Percentiles rank a stretch among this genome's conserved stretches.
Evolutionary conservation across 805 yeast genomes (phyloP).

Genomic region (Vanderwaltozyma polyspora): DNA sequence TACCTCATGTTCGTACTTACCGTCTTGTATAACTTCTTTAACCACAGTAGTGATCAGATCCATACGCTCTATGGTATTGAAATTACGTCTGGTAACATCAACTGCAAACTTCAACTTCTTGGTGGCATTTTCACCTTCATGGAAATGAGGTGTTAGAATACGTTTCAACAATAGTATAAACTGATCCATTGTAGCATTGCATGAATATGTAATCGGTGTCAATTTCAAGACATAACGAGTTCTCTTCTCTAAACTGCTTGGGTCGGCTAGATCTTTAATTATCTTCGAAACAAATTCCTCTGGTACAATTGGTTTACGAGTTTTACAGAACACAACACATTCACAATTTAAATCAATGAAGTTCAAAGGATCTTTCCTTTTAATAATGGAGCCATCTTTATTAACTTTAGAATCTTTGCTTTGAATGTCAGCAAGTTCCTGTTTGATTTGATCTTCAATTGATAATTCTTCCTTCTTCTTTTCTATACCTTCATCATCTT

Average conservation of each 20-base stretch:
- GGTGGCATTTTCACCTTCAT: slow-evolving; percentile 30
- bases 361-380: slow-evolving; percentile 37
- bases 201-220: slow-evolving; percentile 69
- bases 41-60: slow-evolving; percentile 70
- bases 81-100: slow-evolving; percentile 67
- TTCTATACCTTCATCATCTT: slow-evolving; percentile 12
- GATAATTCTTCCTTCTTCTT: slow-evolving; percentile 36
- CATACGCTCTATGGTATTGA: slow-evolving; percentile 57
- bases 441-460: slow-evolving; percentile 65
- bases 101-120: slow-evolving; percentile 55
- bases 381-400: slow-evolving; percentile 6
- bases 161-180: slow-evolving; percentile 45
- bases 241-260: slow-evolving; percentile 35
- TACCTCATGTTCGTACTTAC: slow-evolving; percentile 52
- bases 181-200: slow-evolving; percentile 61
- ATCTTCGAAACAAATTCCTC: slow-evolving; percentile 54
- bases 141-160: slow-evolving; percentile 63
- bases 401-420: slow-evolving; percentile 26
- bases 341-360: slow-evolving; percentile 65
- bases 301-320: slow-evolving; percentile 70
- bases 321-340: slow-evolving; percentile 76
- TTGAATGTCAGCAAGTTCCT: slow-evolving; percentile 60
- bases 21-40: slow-evolving; percentile 51
- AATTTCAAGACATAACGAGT: slow-evolving; percentile 69
- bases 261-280: slow-evolving; percentile 47